Evolutionary conservation across 2,329 filamentous ascomycete genomes (phyloP), one percentile per base, ranked within the genome.

Genomic region (Scytalidium lignicola): DNA sequence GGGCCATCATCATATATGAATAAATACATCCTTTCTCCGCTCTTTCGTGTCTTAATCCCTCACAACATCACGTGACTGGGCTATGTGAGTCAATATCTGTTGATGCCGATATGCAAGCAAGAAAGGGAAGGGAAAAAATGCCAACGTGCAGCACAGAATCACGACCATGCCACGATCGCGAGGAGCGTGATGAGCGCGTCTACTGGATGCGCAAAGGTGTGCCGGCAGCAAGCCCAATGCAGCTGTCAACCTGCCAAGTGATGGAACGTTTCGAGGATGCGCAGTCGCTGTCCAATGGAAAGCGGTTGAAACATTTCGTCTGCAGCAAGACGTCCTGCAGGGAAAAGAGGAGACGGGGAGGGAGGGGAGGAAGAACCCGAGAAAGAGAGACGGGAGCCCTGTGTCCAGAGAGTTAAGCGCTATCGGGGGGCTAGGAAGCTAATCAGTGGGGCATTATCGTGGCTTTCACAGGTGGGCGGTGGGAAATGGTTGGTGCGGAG

Each of bases 161-260:
- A 55, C 59, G 58, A 60, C 58, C 57, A 43, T 54, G 49, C 43
- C 59, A 56, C 59, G 57, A 55, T 55, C 54, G 52, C 46, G 53
- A 51, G 26, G 39, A 41, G 28, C 51, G 50, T 47, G 47, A 41
- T 26, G 42, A 48, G 39, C 54, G 58, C 58, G 55, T 58, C 55
- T 56, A 60, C 46, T 57, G 58, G 58, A 55, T 41, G 42, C 47
- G 32, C 20, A 26, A 22, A 10, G 23, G 47, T 48, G 52, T 44
- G 45, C 52, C 46, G 50, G 48, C 53, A 45, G 44, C 10, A 13
- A 6, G n/a, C n/a, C 39, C 32, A 49, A 51, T 50, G 53, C 44
- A 48, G 17, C 50, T 32, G 32, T 37, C 32, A 37, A 37, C 32
- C 47, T 41, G 42, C 23, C 41, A 23, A 28, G 43, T 9, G 8